A percentile compares a stretch with the other conserved stretches of the same genome.
Conservation (phyloP, 441 rosid species). For the Corymbia citriodora region DNA sequence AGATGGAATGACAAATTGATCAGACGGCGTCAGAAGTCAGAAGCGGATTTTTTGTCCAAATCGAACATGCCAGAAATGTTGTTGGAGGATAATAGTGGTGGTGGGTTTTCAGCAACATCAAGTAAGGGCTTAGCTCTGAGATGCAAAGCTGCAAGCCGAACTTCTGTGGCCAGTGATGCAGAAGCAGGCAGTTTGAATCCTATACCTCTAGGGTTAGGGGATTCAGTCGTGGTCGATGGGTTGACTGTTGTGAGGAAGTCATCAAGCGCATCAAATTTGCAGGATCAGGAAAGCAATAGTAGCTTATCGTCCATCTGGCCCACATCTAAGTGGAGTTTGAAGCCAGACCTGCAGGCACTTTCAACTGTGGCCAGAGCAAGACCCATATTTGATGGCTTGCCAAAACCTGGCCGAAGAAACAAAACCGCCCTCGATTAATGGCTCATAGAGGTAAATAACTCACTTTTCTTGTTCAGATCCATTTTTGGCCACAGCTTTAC, state of each 20-base stretch:
- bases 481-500: neutral
- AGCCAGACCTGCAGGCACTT: slow-evolving; percentile 43
- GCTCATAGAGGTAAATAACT: neutral
- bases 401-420: slow-evolving; percentile 54
- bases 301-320: slow-evolving; percentile 37
- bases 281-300: slow-evolving; percentile 35
- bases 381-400: slow-evolving; percentile 64
- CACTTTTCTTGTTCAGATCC: neutral
- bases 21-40: slow-evolving; percentile 68
- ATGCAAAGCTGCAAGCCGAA: slow-evolving; percentile 38
- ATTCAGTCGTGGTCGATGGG: slow-evolving; percentile 21
- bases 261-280: slow-evolving; percentile 57
- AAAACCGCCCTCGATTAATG: slow-evolving; percentile 48
- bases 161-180: slow-evolving; percentile 18
- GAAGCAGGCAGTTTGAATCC: slow-evolving; percentile 22
- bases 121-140: slow-evolving; percentile 53
- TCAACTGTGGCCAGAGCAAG: slow-evolving; percentile 43
- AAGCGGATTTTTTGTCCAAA: slow-evolving; percentile 18
- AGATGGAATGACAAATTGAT: slow-evolving; percentile 34
- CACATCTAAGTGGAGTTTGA: slow-evolving; percentile 41
- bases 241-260: slow-evolving; percentile 46
- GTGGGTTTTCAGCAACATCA: slow-evolving; percentile 32
- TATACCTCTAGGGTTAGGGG: slow-evolving; percentile 23
- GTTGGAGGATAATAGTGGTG: slow-evolving; percentile 38
- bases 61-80: slow-evolving; percentile 36